Evolutionary conservation across 176 grass and related monocot species (phyloP), one percentile per base, ranked within the genome.

Genomic region (Cymbopogon citratus): DNA sequence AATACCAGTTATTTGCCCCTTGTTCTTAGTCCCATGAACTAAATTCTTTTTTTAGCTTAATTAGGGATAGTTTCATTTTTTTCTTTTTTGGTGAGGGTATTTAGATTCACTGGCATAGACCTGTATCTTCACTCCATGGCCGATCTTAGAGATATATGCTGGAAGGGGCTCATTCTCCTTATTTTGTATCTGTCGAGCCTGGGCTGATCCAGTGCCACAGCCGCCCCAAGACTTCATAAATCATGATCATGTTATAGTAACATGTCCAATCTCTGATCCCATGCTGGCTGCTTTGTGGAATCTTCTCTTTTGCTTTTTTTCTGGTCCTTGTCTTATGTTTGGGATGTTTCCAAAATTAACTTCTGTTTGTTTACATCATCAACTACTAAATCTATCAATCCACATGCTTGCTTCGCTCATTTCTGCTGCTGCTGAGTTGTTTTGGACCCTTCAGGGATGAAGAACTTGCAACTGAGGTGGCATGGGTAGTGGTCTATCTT

Each of bases 401-500:
- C 21, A n/a, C 0, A 8, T 73, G 75, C 67, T 79, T 56, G 24
- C 27, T 77, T 89, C 57, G 12, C 16, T 71, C 16, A 67, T 77
- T 18, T 40, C 12, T 82, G 16, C 44, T 62, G 56, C 7, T 77
- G 43, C 41, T 84, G 71, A 72, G 15, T 59, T 45, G 59, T 6
- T 69, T 57, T 74, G 71, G 35, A 77, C 31, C 7, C 29, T 93
- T 84, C 69, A 99, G 93, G 75, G 93, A 95, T 72, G 92, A 99
- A 76, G 93, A 95, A 43, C 49, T 99, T 25, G 91, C 83, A 66
- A 99, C 91, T 71, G 96, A 99, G 90, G 93, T 99, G 69, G 92
- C 93, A 13, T 99, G 96, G 96, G 89, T 99, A 48, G 84, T 99
- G 14, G 92, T 99, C 12, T 99, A 99, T 91, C 84, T 99, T 63